Evolutionary conservation across 176 grass and related monocot species (phyloP), one percentile per base, ranked within the genome.

Genomic region (Hsuehochloa calcarea): DNA sequence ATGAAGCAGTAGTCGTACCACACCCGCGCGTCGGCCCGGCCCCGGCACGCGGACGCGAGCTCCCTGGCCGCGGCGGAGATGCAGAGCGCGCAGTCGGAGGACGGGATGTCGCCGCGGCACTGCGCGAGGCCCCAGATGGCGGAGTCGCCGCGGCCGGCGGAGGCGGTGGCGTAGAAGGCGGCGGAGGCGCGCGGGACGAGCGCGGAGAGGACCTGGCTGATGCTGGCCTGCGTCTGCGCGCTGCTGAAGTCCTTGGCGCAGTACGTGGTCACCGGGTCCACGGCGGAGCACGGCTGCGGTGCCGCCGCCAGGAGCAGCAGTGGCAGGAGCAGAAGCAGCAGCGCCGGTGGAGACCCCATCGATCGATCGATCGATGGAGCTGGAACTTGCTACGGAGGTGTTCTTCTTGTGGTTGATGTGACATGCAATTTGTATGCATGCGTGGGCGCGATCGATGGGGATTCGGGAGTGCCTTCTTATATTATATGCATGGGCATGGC

Each of bases 1-100:
- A 88, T 19, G 74, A 92, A 90, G 90, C 95, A 97, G 86, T 91
- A 97, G 86, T 94, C 95, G 58, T 92, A 94, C 88, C 89, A 94
- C 0, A 94, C 31, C 10, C 89, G 87, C 1, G 61, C 92, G 86
- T 94, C 92, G 0, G 89, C 64, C 45, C 65, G 81, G n/a, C 81
- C 85, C 3, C 52, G 69, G 83, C 92, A 94, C 6, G 73, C 4
- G 0, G 50, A 5, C 5, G 82, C 31, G 0, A 44, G n/a, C 62
- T 81, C 7, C 29, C 8, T 16, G 3, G 63, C 69, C 2, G 88
- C 88, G 0, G 88, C 78, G 9, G 84, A 2, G 23, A 93, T 5
- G 82, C 92, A 94, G 26, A 78, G 27, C 19, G 38, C 55, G 82
- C 95, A 97, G 68, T 94, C 90, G 5, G 85, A 65, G 40, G 58